Conservation (phyloP, 2,329 filamentous ascomycete species). For the Calycina marina region DNA sequence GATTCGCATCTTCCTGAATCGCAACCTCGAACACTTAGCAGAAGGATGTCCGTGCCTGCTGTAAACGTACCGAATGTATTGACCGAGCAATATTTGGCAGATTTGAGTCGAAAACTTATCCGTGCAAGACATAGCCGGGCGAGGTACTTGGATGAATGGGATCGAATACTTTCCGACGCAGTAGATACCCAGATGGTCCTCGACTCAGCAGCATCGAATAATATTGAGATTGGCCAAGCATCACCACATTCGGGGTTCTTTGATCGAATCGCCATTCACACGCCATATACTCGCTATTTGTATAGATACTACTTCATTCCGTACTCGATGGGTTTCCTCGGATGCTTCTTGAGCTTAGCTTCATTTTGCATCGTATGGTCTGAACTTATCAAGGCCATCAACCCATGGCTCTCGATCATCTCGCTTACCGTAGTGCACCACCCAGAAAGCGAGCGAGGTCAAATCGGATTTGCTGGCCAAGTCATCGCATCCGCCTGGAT, state of each 20-base stretch:
- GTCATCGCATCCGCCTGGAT: constrained; percentile 77
- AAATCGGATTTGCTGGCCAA: constrained; percentile 78
- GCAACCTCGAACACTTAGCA: constrained; percentile 29
- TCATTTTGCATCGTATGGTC: constrained; percentile 86
- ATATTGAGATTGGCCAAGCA: constrained; percentile 56
- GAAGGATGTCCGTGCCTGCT: constrained; percentile 28
- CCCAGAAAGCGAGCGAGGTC: constrained; percentile 51
- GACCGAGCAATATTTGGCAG: constrained; percentile 84
- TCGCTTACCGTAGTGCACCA: constrained; percentile 41
- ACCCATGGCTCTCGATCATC: constrained; percentile 60
- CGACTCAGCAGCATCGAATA: constrained; percentile 68
- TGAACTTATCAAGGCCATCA: constrained; percentile 73
- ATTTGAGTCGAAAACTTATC: constrained; percentile 68
- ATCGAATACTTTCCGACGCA: constrained; percentile 59
- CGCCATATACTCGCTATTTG: constrained; percentile 69
- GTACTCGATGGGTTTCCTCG: constrained; percentile 45
- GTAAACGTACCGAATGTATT: constrained; percentile 62
- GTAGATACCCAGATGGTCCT: constrained; percentile 66
- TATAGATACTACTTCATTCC: constrained; percentile 64
- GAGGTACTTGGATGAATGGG: constrained; percentile 78
- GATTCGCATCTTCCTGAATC: constrained; percentile 54
- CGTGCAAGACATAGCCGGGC: constrained; percentile 72
- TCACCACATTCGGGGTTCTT: constrained; percentile 40
- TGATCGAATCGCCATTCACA: constrained; percentile 47
- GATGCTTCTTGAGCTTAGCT: constrained; percentile 54